Base-by-base conservation (phyloP, 1,139 yeast genomes). In the Suhomyces choctaworum region DNA sequence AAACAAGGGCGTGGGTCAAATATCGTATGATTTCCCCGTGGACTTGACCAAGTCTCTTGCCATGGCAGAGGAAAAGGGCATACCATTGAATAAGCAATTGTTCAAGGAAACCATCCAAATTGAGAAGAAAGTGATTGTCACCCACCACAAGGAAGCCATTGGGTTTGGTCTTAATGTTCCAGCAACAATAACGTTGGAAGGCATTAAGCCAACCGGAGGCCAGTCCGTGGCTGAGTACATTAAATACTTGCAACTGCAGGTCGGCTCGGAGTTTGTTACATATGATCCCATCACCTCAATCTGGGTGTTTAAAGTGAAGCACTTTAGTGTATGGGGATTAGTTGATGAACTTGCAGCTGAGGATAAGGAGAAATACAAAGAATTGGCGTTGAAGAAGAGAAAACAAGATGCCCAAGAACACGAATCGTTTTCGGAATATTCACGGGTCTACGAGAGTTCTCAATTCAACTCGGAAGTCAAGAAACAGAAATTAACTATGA, bases 261-360 rank as follows among this genome's bases (percentile, higher is more conserved):
- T 50, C 3, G 96, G 92, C 4, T 86, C 84, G 78, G 82, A 82
- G 42, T 87, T 83, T 55, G 67, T 89, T 7, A 81, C 90, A 4
- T 89, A 82, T 54, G 90, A 84, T 50, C 90, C 89, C 1, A 70
- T 78, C 15, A 76, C 78, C n/a, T 86, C 86, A 16, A 61, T 75
- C 6, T 89, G 92, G 89, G 80, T 84, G 0, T 89, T 88, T 59
- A 77, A 71, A 48, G 97, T 92, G 1, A 80, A 84, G 45, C 98
- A 92, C 64, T 92, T 92, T 52, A 88, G 96, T 63, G 76, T 84
- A 5, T 92, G 97, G 96, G 97, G 97, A 3, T 63, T 92, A 30
- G 73, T 82, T 14, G 89, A 82, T 40, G 85, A 80, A 17, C 80
- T 76, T 27, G 82, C 78, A 39, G 76, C 70, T 6, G 78, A 77